These are phyloP conservation scores for Salix koriyanagi DNA, from an alignment of 345 rosid species.

Conservation along the genomic window DNA sequence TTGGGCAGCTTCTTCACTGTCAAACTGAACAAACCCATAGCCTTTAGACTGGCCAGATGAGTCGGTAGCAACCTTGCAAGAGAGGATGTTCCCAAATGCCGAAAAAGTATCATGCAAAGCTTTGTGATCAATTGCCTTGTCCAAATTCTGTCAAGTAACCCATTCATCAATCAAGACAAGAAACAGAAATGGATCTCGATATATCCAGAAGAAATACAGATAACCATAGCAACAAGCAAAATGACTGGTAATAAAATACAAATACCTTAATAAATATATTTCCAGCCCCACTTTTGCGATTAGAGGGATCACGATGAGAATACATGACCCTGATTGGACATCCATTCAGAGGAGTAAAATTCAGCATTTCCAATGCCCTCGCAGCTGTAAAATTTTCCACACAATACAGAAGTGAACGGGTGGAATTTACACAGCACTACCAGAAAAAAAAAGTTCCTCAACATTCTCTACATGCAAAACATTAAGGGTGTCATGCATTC, in stretches of 20 bases:
- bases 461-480: not conserved
- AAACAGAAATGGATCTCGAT: not conserved
- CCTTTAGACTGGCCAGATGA: slow-evolving; percentile 81
- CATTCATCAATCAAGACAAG: not conserved
- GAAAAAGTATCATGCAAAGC: slow-evolving; percentile 83
- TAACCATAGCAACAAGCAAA: not conserved
- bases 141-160: slow-evolving; percentile 59
- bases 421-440: not conserved
- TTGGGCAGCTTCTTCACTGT: slow-evolving; percentile 71
- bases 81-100: slow-evolving; percentile 72
- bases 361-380: slow-evolving; percentile 73
- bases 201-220: not conserved
- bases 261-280: slow-evolving; percentile 86
- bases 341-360: slow-evolving; percentile 73
- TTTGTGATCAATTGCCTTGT: slow-evolving; percentile 83
- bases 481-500: not conserved
- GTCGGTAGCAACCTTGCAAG: slow-evolving; percentile 93
- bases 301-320: slow-evolving; percentile 73
- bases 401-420: not conserved
- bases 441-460: not conserved
- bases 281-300: slow-evolving; percentile 89
- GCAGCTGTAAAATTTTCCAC: slow-evolving; percentile 52
- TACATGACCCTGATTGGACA: slow-evolving; percentile 77
- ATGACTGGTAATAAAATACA: not conserved
- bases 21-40: slow-evolving; percentile 93